Conservation (phyloP, 1,139 yeast species). For the Kurtzmaniella quercitrusa region DNA sequence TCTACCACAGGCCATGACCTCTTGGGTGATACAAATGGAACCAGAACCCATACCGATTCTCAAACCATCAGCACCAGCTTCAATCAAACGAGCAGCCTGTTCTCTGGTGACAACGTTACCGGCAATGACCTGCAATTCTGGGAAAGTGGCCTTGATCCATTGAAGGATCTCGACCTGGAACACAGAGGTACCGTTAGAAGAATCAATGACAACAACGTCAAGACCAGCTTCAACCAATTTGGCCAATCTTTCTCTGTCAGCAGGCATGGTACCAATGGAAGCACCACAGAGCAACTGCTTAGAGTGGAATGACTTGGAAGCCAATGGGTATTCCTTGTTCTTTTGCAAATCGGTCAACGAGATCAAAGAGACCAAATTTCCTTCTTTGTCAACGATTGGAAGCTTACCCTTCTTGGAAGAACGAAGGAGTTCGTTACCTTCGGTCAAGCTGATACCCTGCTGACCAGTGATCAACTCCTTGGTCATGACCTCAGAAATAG, state of each 20-base stretch:
- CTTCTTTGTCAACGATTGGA: slow-evolving; percentile 79
- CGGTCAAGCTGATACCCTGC: slow-evolving; percentile 72
- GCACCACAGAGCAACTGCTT: slow-evolving; percentile 99
- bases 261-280: slow-evolving; percentile 90
- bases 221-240: slow-evolving; percentile 93
- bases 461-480: slow-evolving; percentile 79
- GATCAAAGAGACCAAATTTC: slow-evolving; percentile 79
- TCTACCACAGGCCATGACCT: slow-evolving; percentile 99
- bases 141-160: slow-evolving; percentile 80
- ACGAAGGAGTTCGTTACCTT: slow-evolving; percentile 89
- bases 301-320: slow-evolving; percentile 88
- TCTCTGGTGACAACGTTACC: slow-evolving; percentile 99
- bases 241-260: slow-evolving; percentile 79
- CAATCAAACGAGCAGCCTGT: slow-evolving; percentile 94
- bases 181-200: slow-evolving; percentile 95
- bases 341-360: slow-evolving; percentile 97
- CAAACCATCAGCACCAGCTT: slow-evolving; percentile 96
- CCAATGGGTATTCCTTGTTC: slow-evolving; percentile 89
- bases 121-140: slow-evolving; percentile 84
- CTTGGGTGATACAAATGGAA: slow-evolving; percentile 97
- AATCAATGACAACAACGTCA: slow-evolving; percentile 93
- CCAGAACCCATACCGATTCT: slow-evolving; percentile 99
- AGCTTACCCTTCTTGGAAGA: slow-evolving; percentile 95
- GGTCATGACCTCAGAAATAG: slow-evolving; percentile 83
- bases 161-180: slow-evolving; percentile 92